Evolutionary conservation across 148 eudicot species (phyloP).

Genomic region (Simmondsia chinensis): DNA sequence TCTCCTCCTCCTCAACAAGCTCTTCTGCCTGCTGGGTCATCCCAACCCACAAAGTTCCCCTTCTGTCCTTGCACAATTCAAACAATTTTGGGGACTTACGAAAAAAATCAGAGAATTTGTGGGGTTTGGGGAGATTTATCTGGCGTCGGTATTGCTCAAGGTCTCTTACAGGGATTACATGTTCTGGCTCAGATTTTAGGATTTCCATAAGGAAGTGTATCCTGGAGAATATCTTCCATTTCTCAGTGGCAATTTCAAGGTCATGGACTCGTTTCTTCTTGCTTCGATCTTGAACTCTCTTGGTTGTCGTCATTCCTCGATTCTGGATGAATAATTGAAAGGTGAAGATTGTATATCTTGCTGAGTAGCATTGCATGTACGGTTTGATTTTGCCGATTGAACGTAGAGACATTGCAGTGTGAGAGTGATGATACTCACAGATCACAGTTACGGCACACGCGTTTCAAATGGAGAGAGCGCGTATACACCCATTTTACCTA

Average conservation of each 20-base stretch:
- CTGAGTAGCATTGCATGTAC: too few relatives aligned
- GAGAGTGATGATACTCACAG: too few relatives aligned
- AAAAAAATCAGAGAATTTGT: constrained; percentile 67
- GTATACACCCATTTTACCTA: too few relatives aligned
- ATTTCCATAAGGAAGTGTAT: constrained; percentile 56
- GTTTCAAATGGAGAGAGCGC: too few relatives aligned
- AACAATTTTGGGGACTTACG: constrained; percentile 70
- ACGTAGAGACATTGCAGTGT: too few relatives aligned
- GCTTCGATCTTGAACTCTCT: constrained; percentile 81
- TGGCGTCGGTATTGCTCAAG: constrained; percentile 57
- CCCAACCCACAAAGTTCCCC: constrained; percentile 75
- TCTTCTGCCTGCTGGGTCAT: constrained; percentile 68
- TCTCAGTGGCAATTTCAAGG: constrained; percentile 70
- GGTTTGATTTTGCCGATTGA: too few relatives aligned
- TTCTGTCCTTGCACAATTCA: constrained; percentile 63
- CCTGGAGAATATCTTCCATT: constrained; percentile 69
- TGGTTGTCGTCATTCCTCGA: constrained; percentile 60
- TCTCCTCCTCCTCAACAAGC: constrained; percentile 63
- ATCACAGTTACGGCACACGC: too few relatives aligned
- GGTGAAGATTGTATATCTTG: too few relatives aligned
- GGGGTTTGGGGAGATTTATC: constrained; percentile 78
- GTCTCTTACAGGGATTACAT: constrained; percentile 43
- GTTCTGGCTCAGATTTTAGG: constrained; percentile 57
- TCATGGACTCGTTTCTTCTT: constrained; percentile 57
- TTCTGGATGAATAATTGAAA: constrained; percentile 1